phyloP scores from a whole-genome alignment of 495 filamentous ascomycete species.

The Xylaria scruposa region DNA sequence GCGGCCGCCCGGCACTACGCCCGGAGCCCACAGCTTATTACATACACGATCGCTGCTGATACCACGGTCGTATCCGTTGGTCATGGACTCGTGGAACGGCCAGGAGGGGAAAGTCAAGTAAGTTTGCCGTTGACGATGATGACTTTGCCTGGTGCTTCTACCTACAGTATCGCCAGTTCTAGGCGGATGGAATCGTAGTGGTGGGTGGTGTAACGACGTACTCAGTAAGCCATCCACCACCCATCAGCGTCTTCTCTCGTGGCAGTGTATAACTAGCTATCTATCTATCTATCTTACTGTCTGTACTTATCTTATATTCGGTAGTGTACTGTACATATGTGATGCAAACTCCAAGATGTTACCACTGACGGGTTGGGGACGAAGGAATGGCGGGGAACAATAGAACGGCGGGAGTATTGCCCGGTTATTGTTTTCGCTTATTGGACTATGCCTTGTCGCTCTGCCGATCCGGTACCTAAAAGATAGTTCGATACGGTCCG shows the following conservation, averaged over 20 bases:
- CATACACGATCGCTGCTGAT: constrained; percentile 20
- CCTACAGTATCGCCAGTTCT: neutral
- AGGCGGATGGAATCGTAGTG: neutral
- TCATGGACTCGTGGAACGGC: neutral
- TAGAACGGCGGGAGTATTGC: neutral
- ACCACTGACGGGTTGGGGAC: neutral
- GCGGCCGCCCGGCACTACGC: neutral
- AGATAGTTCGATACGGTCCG: constrained; percentile 12
- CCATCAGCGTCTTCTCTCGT: neutral
- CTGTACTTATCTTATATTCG: neutral
- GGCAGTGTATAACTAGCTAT: neutral
- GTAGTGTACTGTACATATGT: neutral
- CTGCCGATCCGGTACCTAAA: constrained; percentile 14
- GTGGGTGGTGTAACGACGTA: neutral
- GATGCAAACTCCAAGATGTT: neutral
- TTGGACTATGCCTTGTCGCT: constrained; percentile 1
- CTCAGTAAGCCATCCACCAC: neutral
- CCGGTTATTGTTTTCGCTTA: neutral
- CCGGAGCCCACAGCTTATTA: constrained; percentile 3
- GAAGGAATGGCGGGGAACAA: neutral
- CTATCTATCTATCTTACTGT: neutral
- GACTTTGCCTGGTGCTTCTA: neutral
- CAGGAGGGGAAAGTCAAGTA: neutral
- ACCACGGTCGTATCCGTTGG: constrained; percentile 23
- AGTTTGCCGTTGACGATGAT: neutral